Percentiles rank a stretch among this genome's conserved stretches.
Evolutionary conservation across 345 rosid genomes (phyloP).

Genomic region (Linum usitatissimum): DNA sequence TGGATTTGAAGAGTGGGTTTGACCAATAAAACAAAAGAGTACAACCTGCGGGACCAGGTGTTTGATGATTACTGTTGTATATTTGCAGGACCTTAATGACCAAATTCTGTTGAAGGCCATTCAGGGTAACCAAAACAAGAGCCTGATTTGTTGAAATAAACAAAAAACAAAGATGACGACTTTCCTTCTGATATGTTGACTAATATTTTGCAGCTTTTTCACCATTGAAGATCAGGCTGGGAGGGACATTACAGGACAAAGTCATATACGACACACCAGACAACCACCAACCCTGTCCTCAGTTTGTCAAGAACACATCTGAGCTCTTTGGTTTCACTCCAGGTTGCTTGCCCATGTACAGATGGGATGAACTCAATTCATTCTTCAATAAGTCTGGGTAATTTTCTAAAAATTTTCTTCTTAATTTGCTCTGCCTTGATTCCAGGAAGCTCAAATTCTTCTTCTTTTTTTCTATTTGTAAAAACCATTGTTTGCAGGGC

Average conservation of each 20-base stretch:
- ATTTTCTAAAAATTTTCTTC: not conserved
- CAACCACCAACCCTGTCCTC: constrained; percentile 29
- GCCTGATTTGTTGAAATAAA: not conserved
- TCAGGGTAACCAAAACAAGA: constrained; percentile 28
- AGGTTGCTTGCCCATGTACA: constrained; percentile 51
- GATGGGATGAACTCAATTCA: constrained; percentile 66
- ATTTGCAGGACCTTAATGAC: constrained; percentile 44
- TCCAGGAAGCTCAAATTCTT: no score
- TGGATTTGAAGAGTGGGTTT: not conserved
- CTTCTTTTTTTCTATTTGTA: no score
- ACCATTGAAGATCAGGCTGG: constrained; percentile 60
- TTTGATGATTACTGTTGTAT: not conserved
- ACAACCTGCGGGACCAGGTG: not conserved
- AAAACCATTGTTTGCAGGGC: constrained; percentile 38
- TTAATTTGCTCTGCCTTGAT: no score
- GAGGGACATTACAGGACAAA: constrained; percentile 65
- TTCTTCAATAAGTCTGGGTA: constrained; percentile 57
- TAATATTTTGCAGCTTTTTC: constrained; percentile 40
- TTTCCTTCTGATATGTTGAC: not conserved
- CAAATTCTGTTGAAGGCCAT: constrained; percentile 44
- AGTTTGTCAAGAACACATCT: constrained; percentile 29
- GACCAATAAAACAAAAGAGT: no score
- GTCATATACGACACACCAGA: constrained; percentile 43
- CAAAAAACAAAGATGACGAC: no score
- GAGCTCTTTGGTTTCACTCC: constrained; percentile 46